Evolutionary conservation across 2,329 filamentous ascomycete species (phyloP), one percentile per base, ranked within the genome.

Genomic region (Colletotrichum echinochloae): DNA sequence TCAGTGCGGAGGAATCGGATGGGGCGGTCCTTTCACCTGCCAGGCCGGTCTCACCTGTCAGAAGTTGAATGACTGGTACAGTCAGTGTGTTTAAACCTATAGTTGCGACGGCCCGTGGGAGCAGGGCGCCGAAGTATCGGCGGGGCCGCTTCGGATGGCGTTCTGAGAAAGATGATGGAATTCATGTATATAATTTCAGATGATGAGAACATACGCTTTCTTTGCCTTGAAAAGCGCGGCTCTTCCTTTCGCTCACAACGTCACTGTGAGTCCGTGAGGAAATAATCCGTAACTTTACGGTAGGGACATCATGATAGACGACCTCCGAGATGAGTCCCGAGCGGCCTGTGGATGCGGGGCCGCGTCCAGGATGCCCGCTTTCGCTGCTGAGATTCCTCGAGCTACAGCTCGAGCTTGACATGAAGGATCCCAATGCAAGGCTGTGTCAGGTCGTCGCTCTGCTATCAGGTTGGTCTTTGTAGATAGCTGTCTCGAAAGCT

Each of bases 41-140:
- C 76, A 71, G 30, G 72, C 75, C 26, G 78, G 78, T 12, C 78
- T 66, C 54, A 82, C 75, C 26, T 85, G 82, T 77, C 76, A 73
- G 52, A 78, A 77, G 68, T 44, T 77, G 65, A 84, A 84, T 74
- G 76, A 78, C 63, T 84, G 75, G 72, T 84, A 84, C 76, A 80
- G 64, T 28, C 82, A 85, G 75, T 84, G 83, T 74, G 66, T 81
- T 70, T 84, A 76, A 33, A 11, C 0, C 0, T 30, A 20, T 12
- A 2, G 26, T n/a, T 2, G n/a, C 7, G 26, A 14, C 3, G 5
- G 14, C n/a, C 5, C 11, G 5, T 23, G 30, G 4, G 12, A 35
- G n/a, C 8, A 28, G 9, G 7, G 11, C 3, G 16, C 1, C 8
- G 37, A 28, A 28, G 37, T 9, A 26, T 12, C 2, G 39, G 59